Percentiles rank a stretch among this genome's conserved stretches.
phyloP scores from a whole-genome alignment of 73 alveolate species.

The Paramecium primaurelia region DNA sequence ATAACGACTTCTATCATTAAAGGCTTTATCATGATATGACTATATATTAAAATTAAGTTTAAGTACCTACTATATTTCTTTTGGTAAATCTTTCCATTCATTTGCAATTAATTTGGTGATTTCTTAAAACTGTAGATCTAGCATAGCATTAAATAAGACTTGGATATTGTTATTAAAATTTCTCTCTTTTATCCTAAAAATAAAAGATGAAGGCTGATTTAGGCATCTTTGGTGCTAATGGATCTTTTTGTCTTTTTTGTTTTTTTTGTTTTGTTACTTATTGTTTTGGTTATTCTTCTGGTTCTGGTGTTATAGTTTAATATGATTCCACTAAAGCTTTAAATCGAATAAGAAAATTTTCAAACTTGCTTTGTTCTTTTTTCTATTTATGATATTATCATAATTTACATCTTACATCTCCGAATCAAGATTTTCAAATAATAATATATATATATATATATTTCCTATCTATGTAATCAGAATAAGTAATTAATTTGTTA shows the following conservation, averaged over 20 bases:
- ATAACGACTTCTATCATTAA: slow-evolving; percentile 22
- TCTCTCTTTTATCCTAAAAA: slow-evolving; percentile 53
- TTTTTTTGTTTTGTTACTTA: neutral
- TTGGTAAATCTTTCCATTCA: slow-evolving; percentile 60
- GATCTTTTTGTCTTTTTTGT: slow-evolving; percentile 47
- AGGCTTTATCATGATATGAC: neutral
- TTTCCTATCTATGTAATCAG: neutral
- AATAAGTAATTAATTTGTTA: neutral
- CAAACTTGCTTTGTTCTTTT: neutral
- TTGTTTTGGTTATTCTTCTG: neutral
- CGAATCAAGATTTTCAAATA: neutral
- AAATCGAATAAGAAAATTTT: neutral
- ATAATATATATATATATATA: neutral
- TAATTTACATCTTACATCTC: neutral
- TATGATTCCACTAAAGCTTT: neutral
- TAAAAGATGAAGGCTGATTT: slow-evolving; percentile 57
- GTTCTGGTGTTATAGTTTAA: neutral
- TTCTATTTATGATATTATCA: neutral
- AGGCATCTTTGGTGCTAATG: slow-evolving; percentile 61
- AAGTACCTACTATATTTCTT: slow-evolving; percentile 40
- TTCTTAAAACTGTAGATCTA: slow-evolving; percentile 43
- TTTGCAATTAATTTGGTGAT: slow-evolving; percentile 58
- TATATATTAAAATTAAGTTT: neutral
- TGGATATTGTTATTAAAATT: slow-evolving; percentile 54
- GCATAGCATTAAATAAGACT: neutral